Conservation (phyloP, 2,329 filamentous ascomycete genomes). For the Fusarium citri region DNA sequence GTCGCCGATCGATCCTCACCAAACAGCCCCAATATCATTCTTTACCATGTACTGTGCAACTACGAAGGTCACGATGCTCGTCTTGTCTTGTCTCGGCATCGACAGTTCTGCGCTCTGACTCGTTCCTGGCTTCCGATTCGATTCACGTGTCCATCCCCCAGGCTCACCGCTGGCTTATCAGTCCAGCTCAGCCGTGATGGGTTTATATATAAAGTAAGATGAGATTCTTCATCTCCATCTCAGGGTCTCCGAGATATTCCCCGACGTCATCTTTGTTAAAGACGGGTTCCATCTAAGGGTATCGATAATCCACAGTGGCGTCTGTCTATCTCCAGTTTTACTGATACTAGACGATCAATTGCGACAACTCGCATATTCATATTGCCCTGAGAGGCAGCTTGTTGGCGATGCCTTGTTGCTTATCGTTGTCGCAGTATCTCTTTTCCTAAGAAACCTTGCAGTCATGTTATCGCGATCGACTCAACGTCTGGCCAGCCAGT, state of each 20-base stretch:
- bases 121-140: constrained; percentile 4
- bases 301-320: constrained; percentile 24
- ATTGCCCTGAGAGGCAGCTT: constrained; percentile 3
- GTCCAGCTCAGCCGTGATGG: background rate
- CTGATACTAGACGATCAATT: background rate
- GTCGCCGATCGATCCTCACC: constrained; percentile 23
- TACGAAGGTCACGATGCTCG: constrained; percentile 28
- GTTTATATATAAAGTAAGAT: constrained; percentile 20
- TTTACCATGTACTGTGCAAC: constrained; percentile 6
- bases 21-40: background rate
- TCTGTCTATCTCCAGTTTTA: constrained; percentile 4
- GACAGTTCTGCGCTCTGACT: constrained; percentile 6
- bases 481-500: constrained; percentile 21
- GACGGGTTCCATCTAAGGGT: constrained; percentile 3
- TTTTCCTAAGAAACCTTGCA: background rate
- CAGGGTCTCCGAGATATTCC: constrained; percentile 27
- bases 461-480: constrained; percentile 34
- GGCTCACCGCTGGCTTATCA: constrained; percentile 28
- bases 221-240: constrained; percentile 20
- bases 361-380: constrained; percentile 1
- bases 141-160: constrained; percentile 28
- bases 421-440: background rate
- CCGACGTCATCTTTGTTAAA: constrained; percentile 26
- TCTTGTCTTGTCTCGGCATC: constrained; percentile 35
- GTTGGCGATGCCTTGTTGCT: constrained; percentile 23